Percentiles rank a stretch among this genome's conserved stretches.
These are phyloP conservation scores for Uronychia binucleata DNA, from an alignment of 73 alveolate genomes.

Conservation along the genomic window DNA sequence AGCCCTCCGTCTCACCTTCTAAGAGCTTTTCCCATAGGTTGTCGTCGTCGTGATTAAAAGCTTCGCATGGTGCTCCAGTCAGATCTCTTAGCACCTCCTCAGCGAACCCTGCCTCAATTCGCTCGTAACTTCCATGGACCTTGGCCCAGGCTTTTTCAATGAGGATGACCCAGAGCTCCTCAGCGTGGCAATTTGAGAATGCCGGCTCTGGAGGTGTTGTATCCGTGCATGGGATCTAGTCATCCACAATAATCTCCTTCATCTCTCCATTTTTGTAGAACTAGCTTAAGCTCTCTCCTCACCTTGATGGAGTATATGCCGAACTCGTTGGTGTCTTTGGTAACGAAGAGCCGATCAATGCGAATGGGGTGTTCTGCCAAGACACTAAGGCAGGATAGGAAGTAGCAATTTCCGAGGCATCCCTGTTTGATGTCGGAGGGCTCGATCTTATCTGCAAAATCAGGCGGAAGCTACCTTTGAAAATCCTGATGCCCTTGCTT, in stretches of 20 bases:
- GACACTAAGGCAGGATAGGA: slow-evolving; percentile 77
- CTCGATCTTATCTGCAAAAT: slow-evolving; percentile 62
- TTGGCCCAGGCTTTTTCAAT: slow-evolving; percentile 97
- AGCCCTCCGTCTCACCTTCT: slow-evolving; percentile 72
- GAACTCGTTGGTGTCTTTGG: slow-evolving; percentile 31
- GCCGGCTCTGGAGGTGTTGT: slow-evolving; percentile 52
- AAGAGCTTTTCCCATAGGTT: slow-evolving; percentile 70
- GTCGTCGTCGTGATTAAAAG: slow-evolving; percentile 85
- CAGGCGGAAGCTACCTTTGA: slow-evolving; percentile 26
- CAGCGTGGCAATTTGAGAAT: slow-evolving; percentile 82
- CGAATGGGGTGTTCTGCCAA: slow-evolving; percentile 86
- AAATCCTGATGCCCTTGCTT: slow-evolving; percentile 50
- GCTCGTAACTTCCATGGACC: slow-evolving; percentile 88
- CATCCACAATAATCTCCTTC: slow-evolving; percentile 74
- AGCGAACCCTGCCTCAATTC: slow-evolving; percentile 91
- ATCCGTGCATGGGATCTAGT: slow-evolving; percentile 81
- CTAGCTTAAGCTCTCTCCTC: slow-evolving; percentile 4
- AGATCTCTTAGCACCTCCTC: slow-evolving; percentile 88
- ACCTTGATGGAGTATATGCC: slow-evolving; percentile 55
- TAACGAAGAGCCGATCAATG: slow-evolving; percentile 64
- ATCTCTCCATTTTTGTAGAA: slow-evolving; percentile 76
- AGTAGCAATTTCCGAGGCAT: slow-evolving; percentile 90
- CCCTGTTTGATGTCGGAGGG: slow-evolving; percentile 90
- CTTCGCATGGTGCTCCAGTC: slow-evolving; percentile 95
- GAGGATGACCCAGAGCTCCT: slow-evolving; percentile 91